Evolutionary conservation across 1,284 basidiomycete genomes (phyloP), one percentile per base, ranked within the genome.

Genomic region (Ceratobasidium sp.): DNA sequence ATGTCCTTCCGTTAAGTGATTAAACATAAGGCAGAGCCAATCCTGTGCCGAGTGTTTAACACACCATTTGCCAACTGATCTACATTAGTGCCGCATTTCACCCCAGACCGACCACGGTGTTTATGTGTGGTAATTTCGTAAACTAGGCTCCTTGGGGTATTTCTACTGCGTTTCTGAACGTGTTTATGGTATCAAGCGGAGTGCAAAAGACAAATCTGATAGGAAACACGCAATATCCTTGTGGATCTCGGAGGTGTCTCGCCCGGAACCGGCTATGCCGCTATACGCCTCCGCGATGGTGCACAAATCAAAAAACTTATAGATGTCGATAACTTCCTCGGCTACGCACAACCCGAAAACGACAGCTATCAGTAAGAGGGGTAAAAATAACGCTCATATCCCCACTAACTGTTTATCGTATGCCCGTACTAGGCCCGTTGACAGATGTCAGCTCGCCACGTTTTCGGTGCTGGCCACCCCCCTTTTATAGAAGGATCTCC

Each of bases 61-160:
- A 29, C 54, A 13, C 29, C 1, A 16, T 56, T 56, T 56, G 31
- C 27, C 8, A 27, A 29, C 11, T 31, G 37, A 39, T 39, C 37
- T 39, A 11, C 37, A 39, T 39, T 39, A 39, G 27, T 0, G 8
- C 34, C 29, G 8, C 54, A 31, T 16, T 31, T 56, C 24, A n/a
- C 54, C 54, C 54, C 34, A 56, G 31, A 56, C 19, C 54, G 34
- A 56, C 13, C 29, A 34, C n/a, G n/a, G 29, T n/a, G 43, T 46
- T 46, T 46, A 13, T 46, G n/a, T 43, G 8, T 14, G 19, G 43
- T 9, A 46, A 34, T 34, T 9, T 22, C 46, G 22, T 48, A 48
- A 48, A 22, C 46, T 22, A n/a, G 22, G 46, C n/a, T 34, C 34
- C 54, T 9, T 27, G 11, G 19, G 31, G 14, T 8, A 8, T 39